phyloP scores from a whole-genome alignment of 2,329 filamentous ascomycete genomes.

The Penicillium paneum region DNA sequence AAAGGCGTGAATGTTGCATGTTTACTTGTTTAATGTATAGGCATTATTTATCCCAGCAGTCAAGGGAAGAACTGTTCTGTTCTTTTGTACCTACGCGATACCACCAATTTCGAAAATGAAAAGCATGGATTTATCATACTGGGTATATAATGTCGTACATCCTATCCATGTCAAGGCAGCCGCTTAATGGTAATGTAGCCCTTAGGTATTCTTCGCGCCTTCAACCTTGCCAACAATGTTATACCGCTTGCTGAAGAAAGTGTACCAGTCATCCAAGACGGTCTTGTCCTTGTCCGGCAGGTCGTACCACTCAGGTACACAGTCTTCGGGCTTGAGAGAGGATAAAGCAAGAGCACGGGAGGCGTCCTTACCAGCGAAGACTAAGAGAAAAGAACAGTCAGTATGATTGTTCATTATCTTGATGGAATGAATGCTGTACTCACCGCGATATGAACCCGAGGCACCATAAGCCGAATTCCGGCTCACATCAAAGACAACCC shows the following conservation, averaged over 20 bases:
- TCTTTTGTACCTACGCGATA: conserved; percentile 20
- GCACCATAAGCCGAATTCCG: conserved; percentile 83
- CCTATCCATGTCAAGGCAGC: not conserved
- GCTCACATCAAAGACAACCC: conserved; percentile 89
- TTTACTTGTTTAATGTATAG: conserved; percentile 17
- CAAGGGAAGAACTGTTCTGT: conserved; percentile 6
- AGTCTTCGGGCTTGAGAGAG: conserved; percentile 82
- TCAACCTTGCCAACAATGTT: conserved; percentile 62
- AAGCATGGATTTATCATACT: conserved; percentile 19
- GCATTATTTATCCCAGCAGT: conserved; percentile 2
- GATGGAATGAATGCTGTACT: conserved; percentile 25
- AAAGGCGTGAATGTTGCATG: conserved; percentile 16
- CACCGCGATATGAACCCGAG: conserved; percentile 82
- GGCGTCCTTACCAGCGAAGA: conserved; percentile 93
- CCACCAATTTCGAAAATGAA: conserved; percentile 18
- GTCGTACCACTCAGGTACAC: conserved; percentile 75
- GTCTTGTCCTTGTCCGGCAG: conserved; percentile 81
- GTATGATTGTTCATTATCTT: not conserved
- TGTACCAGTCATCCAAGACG: conserved; percentile 86
- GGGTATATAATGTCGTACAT: conserved; percentile 11
- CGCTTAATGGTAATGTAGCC: not conserved
- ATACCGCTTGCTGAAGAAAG: conserved; percentile 95
- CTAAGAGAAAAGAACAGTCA: conserved; percentile 46
- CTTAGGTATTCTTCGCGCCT: conserved; percentile 37
- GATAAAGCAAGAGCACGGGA: conserved; percentile 87